phyloP scores from a whole-genome alignment of 331 rosid genomes.

The Cucumis variabilis region DNA sequence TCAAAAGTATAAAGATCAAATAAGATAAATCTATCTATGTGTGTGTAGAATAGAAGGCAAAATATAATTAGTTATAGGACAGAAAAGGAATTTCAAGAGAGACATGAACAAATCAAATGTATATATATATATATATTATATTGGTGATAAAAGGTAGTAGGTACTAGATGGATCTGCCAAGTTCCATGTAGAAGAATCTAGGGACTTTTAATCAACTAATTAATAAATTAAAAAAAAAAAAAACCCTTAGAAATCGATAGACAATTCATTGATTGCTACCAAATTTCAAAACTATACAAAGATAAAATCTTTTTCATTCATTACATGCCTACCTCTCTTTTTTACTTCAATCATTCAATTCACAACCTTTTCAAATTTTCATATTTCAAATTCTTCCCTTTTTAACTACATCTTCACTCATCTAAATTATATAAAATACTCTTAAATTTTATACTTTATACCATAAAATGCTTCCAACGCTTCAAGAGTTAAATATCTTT shows the following conservation, averaged over 20 bases:
- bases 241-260: not conserved
- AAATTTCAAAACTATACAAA: not conserved
- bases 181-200: conserved; percentile 20
- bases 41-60: not conserved
- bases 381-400: not conserved
- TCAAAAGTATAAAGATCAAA: too few species aligned
- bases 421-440: too few species aligned
- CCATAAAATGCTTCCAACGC: too few species aligned
- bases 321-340: not conserved
- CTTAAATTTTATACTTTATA: too few species aligned
- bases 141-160: not conserved
- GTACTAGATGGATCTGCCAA: conserved; percentile 5
- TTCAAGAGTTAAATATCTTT: too few species aligned
- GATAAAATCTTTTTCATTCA: not conserved
- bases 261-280: conserved; percentile 15
- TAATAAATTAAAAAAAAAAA: not conserved
- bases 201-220: not conserved
- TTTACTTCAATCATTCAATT: conserved; percentile 10
- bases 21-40: too few species aligned
- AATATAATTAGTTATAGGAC: not conserved
- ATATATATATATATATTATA: too few species aligned
- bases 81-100: conserved; percentile 9
- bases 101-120: not conserved
- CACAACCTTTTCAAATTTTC: not conserved
- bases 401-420: not conserved